phyloP scores from a whole-genome alignment of 257 asterid species.

The Rubia yunnanensis region DNA sequence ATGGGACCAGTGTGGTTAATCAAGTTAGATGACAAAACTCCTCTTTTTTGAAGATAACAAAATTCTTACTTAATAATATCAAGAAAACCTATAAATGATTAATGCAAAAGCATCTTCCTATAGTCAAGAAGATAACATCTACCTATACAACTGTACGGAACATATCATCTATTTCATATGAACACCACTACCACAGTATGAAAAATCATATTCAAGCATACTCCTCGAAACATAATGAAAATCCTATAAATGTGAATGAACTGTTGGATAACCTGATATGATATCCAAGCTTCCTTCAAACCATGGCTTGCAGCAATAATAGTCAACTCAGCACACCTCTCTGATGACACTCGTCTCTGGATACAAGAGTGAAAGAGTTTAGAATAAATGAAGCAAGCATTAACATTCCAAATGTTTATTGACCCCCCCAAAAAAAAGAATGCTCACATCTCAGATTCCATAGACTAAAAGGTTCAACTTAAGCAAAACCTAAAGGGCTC shows the following conservation, averaged over 20 bases:
- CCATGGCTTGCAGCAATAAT: conserved; percentile 92
- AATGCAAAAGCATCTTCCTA: neutral
- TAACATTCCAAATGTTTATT: neutral
- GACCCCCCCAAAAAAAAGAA: neutral
- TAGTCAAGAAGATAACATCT: neutral
- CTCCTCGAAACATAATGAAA: neutral
- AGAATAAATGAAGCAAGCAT: neutral
- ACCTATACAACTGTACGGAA: neutral
- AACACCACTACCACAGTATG: neutral
- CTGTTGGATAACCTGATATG: conserved; percentile 56
- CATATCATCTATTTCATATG: neutral
- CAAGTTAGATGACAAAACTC: neutral
- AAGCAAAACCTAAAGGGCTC: neutral
- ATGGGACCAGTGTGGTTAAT: no score
- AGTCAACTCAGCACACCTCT: conserved; percentile 93
- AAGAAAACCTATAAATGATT: neutral
- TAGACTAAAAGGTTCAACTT: no score
- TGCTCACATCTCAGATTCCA: neutral
- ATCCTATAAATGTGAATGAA: neutral
- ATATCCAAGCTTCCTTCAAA: conserved; percentile 97
- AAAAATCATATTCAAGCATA: neutral
- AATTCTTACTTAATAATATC: neutral
- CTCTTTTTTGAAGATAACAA: neutral
- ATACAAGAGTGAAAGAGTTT: conserved; percentile 4
- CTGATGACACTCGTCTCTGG: conserved; percentile 85